Evolutionary conservation across 2,329 filamentous ascomycete species (phyloP), one percentile per base, ranked within the genome.

Genomic region (Akanthomyces dipterigenus): DNA sequence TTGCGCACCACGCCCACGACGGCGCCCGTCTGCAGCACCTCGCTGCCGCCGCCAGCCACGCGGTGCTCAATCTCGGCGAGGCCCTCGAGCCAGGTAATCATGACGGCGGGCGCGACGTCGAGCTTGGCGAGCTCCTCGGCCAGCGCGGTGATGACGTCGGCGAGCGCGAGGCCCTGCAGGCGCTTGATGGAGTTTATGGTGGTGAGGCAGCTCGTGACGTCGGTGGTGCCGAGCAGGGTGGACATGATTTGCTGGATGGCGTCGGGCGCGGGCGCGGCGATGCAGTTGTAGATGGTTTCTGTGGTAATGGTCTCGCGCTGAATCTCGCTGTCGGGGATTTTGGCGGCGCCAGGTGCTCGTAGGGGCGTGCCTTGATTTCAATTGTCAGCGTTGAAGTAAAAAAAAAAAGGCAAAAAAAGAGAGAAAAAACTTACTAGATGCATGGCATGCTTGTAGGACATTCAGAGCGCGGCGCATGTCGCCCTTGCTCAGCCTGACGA

Each of bases 391-490:
- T n/a, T n/a, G 6, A 3, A 43, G 1, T 5, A 22, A 43, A 14
- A 14, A 34, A 7, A 5, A n/a, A 16, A 24, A 24, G 49, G n/a
- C n/a, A 2, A 6, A 18, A 8, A 20, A 0, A 16, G 18, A 20
- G 1, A 12, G 20, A 16, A 3, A 7, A 8, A 5, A 74, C 78
- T 80, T 84, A 86, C 91, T 96, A 64, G 92, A 96, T 38, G 95
- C 95, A 72, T 98, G 91, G 67, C 95, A 99, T 9, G 95, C 95
- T 76, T 99, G 95, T 31, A 99, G 80, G 11, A 99, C 95, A 70
- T 99, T 99, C 67, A 99, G 75, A 0, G 95, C 93, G 65, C 95
- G 81, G 70, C 95, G 84, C 95, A 99, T 99, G 71, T 99, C 95
- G 57, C 95, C 95, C 73, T 93, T 96, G 74, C 91, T 96, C 63